These are phyloP conservation scores for Lanmaoa pseudosensibilis DNA, from an alignment of 768 basidiomycete species.

Conservation along the genomic window DNA sequence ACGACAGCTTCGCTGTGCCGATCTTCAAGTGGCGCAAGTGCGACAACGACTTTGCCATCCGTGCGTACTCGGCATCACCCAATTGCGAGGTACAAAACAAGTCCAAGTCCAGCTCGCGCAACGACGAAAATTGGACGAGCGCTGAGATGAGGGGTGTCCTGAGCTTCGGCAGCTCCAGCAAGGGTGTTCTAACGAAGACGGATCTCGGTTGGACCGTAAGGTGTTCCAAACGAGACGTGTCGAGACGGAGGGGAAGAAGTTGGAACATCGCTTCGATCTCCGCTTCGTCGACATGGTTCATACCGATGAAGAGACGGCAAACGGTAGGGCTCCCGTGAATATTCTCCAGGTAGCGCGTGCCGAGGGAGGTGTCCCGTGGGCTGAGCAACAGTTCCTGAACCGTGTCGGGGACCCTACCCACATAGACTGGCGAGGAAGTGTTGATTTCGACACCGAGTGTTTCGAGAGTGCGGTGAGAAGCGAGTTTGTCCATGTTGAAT, in stretches of 20 bases:
- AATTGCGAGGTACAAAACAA: background rate
- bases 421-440: background rate
- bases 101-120: background rate
- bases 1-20: background rate
- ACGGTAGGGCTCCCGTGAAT: background rate
- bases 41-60: background rate
- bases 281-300: background rate
- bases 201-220: background rate
- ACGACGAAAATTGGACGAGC: background rate
- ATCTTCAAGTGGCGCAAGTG: background rate
- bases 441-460: background rate
- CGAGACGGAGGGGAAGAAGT: background rate
- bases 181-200: background rate
- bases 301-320: background rate
- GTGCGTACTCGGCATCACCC: background rate
- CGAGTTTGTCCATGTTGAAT: background rate
- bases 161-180: background rate
- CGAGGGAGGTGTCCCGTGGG: background rate
- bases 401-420: background rate
- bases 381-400: background rate
- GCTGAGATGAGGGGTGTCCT: background rate
- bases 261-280: background rate
- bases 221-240: background rate
- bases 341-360: background rate
- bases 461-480: background rate